Conservation (phyloP, 306 rosid species). For the Abrus pulchellus region DNA sequence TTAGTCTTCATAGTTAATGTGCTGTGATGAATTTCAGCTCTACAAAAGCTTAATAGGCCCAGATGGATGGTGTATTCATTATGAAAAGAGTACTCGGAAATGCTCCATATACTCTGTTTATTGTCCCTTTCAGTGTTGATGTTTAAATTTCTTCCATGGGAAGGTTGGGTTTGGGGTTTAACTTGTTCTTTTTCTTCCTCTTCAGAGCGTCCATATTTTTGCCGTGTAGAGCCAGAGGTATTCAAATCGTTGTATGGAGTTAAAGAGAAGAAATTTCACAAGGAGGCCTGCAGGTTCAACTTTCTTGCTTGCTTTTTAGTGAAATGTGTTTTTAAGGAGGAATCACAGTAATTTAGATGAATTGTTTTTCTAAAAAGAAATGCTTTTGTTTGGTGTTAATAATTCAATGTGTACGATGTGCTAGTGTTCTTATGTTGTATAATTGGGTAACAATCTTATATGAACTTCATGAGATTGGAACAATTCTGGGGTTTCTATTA, state of each 20-base stretch:
- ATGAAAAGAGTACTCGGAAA: constrained; percentile 74
- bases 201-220: constrained; percentile 92
- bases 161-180: constrained; percentile 14
- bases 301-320: not conserved
- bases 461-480: constrained; percentile 23
- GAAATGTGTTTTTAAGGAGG: not conserved
- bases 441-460: not conserved
- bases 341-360: not conserved
- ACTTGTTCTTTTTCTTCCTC: constrained; percentile 14
- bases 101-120: constrained; percentile 88
- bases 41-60: constrained; percentile 81
- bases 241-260: constrained; percentile 74
- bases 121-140: constrained; percentile 15
- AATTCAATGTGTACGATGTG: not conserved
- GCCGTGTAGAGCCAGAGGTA: constrained; percentile 81
- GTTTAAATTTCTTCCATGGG: not conserved
- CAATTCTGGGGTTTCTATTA: constrained; percentile 26
- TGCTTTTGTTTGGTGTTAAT: not conserved
- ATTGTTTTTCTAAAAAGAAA: not conserved
- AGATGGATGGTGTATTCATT: constrained; percentile 95
- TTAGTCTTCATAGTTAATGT: not conserved
- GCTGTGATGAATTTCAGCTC: constrained; percentile 61
- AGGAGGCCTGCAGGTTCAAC: constrained; percentile 90
- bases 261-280: constrained; percentile 70
- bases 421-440: constrained; percentile 16